Conservation (phyloP, 2,329 filamentous ascomycete genomes). For the Diaporthe citri region DNA sequence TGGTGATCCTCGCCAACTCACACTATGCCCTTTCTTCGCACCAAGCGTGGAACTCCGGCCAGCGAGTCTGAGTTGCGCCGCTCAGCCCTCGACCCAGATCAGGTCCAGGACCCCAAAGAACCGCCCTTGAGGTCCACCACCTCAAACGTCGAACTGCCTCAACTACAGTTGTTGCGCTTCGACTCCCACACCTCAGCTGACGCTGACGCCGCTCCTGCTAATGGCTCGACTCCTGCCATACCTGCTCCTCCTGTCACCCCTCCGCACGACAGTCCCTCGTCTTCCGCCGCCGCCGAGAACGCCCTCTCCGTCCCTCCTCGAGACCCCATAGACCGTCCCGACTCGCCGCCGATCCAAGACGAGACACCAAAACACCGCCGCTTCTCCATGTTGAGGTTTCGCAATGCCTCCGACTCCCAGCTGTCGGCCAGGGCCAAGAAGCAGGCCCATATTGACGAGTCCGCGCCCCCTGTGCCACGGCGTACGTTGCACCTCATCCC, state of each 20-base stretch:
- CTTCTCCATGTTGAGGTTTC: constrained; percentile 82
- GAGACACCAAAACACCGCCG: constrained; percentile 69
- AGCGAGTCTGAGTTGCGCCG: constrained; percentile 71
- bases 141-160: constrained; percentile 36
- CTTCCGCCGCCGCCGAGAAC: constrained; percentile 45
- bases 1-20: constrained; percentile 40
- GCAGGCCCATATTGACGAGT: constrained; percentile 66
- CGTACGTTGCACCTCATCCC: constrained; percentile 56
- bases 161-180: constrained; percentile 41
- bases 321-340: constrained; percentile 52
- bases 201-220: constrained; percentile 40
- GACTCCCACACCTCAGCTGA: constrained; percentile 44
- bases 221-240: constrained; percentile 42
- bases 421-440: constrained; percentile 81
- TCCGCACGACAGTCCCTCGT: constrained; percentile 47
- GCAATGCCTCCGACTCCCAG: constrained; percentile 94
- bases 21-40: constrained; percentile 71
- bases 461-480: constrained; percentile 68
- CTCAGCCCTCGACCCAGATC: constrained; percentile 57
- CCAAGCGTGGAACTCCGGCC: constrained; percentile 69
- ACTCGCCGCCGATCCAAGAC: constrained; percentile 66
- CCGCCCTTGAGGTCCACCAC: constrained; percentile 40
- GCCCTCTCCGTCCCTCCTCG: constrained; percentile 41
- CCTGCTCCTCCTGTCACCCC: constrained; percentile 49
- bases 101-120: constrained; percentile 43